Evolutionary conservation across 1,139 yeast genomes (phyloP).

Genomic region (Yamadazyma friedrichii): DNA sequence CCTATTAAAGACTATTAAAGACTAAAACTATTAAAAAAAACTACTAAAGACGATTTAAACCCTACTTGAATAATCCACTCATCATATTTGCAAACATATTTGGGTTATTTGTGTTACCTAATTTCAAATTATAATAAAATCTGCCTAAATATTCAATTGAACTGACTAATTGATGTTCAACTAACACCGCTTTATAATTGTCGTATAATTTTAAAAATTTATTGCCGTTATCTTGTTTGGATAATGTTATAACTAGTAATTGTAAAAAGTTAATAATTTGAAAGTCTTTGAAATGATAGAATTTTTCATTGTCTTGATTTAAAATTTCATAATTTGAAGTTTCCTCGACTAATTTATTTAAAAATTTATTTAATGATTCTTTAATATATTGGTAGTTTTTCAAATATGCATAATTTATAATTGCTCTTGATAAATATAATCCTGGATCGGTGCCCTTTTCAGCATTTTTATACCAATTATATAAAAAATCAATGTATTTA

Average conservation of each 20-base stretch:
- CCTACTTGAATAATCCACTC: constrained; percentile 66
- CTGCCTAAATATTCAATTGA: constrained; percentile 52
- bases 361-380: constrained; percentile 41
- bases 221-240: constrained; percentile 52
- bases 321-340: constrained; percentile 14
- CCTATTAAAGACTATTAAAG: constrained; percentile 1
- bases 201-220: constrained; percentile 55
- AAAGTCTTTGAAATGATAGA: constrained; percentile 22
- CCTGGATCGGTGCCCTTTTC: constrained; percentile 39
- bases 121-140: constrained; percentile 35
- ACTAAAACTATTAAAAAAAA: neutral
- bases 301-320: constrained; percentile 16
- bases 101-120: constrained; percentile 56
- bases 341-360: constrained; percentile 24
- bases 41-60: neutral
- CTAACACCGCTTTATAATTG: constrained; percentile 33
- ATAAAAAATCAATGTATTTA: constrained; percentile 53
- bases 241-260: constrained; percentile 61
- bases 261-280: constrained; percentile 67
- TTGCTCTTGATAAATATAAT: constrained; percentile 57
- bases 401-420: constrained; percentile 66
- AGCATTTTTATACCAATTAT: constrained; percentile 51
- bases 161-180: constrained; percentile 29
- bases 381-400: constrained; percentile 60
- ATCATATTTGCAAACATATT: constrained; percentile 82